Conservation (phyloP, 495 filamentous ascomycete genomes). For the Trichoderma virens region DNA sequence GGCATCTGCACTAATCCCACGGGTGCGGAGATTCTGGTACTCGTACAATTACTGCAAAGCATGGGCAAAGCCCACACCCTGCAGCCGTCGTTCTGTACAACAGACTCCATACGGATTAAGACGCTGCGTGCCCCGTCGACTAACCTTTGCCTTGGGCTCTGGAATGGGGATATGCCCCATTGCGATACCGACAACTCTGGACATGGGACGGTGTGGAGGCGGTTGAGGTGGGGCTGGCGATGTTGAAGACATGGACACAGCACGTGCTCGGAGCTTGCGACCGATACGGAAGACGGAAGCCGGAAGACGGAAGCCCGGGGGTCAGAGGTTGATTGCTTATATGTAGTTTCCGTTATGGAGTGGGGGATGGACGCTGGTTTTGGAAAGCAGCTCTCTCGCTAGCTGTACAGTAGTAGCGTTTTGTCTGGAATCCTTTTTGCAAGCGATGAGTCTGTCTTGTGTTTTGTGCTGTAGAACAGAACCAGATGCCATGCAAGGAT, state of each 20-base stretch:
- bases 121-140: not conserved
- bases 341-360: not conserved
- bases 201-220: conserved; percentile 2
- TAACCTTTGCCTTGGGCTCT: not conserved
- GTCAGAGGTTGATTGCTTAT: not conserved
- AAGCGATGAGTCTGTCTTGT: not conserved
- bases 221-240: not conserved
- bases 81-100: conserved; percentile 4
- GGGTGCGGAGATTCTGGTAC: not conserved
- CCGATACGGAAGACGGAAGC: conserved; percentile 6
- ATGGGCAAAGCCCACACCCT: not conserved
- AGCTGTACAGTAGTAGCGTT: too few relatives aligned
- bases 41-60: not conserved
- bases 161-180: not conserved
- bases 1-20: not conserved
- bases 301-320: not conserved
- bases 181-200: not conserved
- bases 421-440: not conserved
- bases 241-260: not conserved
- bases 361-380: not conserved
- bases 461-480: too few relatives aligned
- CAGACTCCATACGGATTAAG: not conserved
- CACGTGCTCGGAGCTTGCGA: conserved; percentile 2
- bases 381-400: not conserved
- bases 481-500: too few relatives aligned